phyloP scores from a whole-genome alignment of 2,329 filamentous ascomycete species.

The Aspergillus quadricinctus region DNA sequence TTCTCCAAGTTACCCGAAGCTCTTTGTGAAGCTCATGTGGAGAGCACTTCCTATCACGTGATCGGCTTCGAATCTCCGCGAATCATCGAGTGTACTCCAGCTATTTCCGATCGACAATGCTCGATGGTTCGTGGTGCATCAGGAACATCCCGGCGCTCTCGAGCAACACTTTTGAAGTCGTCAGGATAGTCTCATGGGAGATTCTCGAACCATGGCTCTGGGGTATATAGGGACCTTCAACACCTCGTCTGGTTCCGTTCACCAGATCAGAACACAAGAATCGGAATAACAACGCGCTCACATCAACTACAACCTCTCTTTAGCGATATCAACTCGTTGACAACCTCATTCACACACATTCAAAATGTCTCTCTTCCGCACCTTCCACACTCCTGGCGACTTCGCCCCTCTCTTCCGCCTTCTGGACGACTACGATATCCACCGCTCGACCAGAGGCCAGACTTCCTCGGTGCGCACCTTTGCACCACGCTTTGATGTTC shows the following conservation, averaged over 20 bases:
- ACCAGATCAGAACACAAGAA: conserved; percentile 6
- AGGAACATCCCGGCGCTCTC: background rate
- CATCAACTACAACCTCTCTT: background rate
- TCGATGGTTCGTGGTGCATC: conserved; percentile 5
- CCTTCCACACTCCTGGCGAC: conserved; percentile 29
- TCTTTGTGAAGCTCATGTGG: background rate
- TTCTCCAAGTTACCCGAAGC: background rate
- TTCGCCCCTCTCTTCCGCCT: conserved; percentile 44
- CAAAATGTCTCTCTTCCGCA: conserved; percentile 35
- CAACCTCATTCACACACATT: background rate
- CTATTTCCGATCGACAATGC: conserved; percentile 3
- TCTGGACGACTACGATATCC: conserved; percentile 41
- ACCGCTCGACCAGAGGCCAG: conserved; percentile 26
- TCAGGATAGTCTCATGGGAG: background rate
- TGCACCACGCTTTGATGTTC: conserved; percentile 46
- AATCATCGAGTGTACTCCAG: conserved; percentile 13
- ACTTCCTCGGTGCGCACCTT: conserved; percentile 27
- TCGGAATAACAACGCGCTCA: background rate
- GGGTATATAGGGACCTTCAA: conserved; percentile 17
- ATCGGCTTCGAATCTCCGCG: conserved; percentile 18
- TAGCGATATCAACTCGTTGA: background rate
- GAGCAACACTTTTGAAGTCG: background rate
- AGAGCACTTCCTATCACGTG: conserved; percentile 15
- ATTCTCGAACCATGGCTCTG: conserved; percentile 11
- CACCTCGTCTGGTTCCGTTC: conserved; percentile 3